phyloP scores from a whole-genome alignment of 2,329 filamentous ascomycete genomes.

The Nigrograna mackinnonii region DNA sequence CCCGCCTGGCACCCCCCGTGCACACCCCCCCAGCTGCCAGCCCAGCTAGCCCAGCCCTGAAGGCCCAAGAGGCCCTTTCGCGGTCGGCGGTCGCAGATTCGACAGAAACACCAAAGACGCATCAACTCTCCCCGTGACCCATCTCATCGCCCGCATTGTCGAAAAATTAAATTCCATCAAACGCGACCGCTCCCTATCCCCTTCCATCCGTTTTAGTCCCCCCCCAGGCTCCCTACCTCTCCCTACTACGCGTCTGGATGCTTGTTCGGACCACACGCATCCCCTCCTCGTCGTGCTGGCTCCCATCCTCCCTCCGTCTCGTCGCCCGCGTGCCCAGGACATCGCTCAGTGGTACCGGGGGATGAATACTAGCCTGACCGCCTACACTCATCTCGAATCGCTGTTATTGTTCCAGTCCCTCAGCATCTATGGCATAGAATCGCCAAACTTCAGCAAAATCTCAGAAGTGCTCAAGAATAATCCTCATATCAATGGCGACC shows the following conservation, averaged over 20 bases:
- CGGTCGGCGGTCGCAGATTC: no score
- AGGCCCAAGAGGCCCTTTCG: slow-evolving; percentile 8
- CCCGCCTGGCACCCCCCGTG: no score
- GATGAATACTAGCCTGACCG: slow-evolving; percentile 63
- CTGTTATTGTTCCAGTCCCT: slow-evolving; percentile 84
- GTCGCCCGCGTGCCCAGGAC: slow-evolving; percentile 31
- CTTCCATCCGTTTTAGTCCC: slow-evolving; percentile 19
- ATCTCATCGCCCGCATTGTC: no score
- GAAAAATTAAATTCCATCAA: slow-evolving; percentile 1
- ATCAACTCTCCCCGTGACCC: slow-evolving; percentile 10
- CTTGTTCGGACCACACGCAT: slow-evolving; percentile 10
- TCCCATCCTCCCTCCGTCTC: slow-evolving; percentile 31
- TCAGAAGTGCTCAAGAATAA: slow-evolving; percentile 77
- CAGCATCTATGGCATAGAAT: slow-evolving; percentile 66
- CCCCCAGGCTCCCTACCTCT: slow-evolving; percentile 9
- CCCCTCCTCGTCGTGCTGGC: slow-evolving; percentile 34
- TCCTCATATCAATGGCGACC: slow-evolving; percentile 69
- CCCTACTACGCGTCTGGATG: background rate
- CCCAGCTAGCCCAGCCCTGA: slow-evolving; percentile 2
- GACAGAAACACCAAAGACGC: slow-evolving; percentile 13
- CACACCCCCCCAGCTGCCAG: no score
- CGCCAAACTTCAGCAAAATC: slow-evolving; percentile 70
- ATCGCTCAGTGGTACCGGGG: slow-evolving; percentile 34
- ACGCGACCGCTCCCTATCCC: slow-evolving; percentile 1
- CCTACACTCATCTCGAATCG: slow-evolving; percentile 84